Evolutionary conservation across 2,329 filamentous ascomycete genomes (phyloP).

Genomic region (Aphanocladium album): DNA sequence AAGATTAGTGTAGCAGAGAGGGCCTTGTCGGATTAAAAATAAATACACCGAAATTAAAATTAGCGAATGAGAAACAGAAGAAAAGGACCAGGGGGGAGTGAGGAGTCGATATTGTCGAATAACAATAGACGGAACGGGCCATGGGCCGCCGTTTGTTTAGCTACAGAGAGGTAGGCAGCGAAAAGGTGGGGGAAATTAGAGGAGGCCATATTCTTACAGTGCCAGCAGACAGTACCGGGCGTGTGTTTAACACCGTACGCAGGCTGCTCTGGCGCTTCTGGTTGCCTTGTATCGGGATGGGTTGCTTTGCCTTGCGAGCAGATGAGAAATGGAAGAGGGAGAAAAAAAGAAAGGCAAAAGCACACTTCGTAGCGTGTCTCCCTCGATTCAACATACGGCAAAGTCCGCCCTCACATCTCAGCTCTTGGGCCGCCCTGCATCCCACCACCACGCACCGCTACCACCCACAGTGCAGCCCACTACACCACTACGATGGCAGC

Average conservation of each 20-base stretch:
- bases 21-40: not conserved
- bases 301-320: no score
- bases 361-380: not conserved
- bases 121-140: constrained; percentile 8
- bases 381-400: not conserved
- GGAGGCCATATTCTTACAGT: not conserved
- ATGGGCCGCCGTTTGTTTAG: constrained; percentile 9
- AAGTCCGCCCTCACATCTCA: constrained; percentile 5
- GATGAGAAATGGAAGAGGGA: not conserved
- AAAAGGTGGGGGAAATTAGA: constrained; percentile 9
- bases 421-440: not conserved
- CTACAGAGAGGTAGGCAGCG: no score
- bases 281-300: no score
- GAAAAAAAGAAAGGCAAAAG: not conserved
- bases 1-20: not conserved
- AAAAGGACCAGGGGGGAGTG: not conserved
- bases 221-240: not conserved
- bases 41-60: not conserved
- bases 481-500: not conserved
- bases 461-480: not conserved
- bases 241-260: constrained; percentile 7
- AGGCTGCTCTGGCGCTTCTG: no score
- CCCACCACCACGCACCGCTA: no score
- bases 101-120: not conserved
- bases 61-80: not conserved